A percentile compares a stretch with the other conserved stretches of the same genome.
phyloP scores from a whole-genome alignment of 202 grass and related monocot species.

The Panicum hallii region DNA sequence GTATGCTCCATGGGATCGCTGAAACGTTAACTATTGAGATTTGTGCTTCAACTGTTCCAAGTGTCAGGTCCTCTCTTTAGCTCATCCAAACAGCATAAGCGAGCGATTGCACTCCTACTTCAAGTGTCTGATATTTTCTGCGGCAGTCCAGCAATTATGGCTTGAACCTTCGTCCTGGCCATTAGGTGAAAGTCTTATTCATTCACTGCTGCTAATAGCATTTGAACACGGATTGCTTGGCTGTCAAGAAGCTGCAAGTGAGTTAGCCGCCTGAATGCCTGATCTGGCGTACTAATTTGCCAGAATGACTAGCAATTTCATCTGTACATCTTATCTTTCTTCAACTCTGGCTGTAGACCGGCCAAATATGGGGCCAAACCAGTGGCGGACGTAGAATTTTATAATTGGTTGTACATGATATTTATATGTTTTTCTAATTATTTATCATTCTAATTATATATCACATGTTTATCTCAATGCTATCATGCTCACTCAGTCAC shows the following conservation, averaged over 20 bases:
- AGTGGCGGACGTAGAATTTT: too few species aligned
- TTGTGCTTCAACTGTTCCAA: not conserved
- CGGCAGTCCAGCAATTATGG: not conserved
- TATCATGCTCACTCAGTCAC: too few species aligned
- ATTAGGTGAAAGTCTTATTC: not conserved
- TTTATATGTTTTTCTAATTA: too few species aligned
- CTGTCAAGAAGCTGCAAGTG: slow-evolving; percentile 52
- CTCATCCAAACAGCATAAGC: not conserved
- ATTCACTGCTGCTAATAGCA: slow-evolving; percentile 41
- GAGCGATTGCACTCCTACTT: too few species aligned
- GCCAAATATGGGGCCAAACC: not conserved
- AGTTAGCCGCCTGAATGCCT: slow-evolving; percentile 4
- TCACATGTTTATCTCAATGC: too few species aligned
- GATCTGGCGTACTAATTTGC: too few species aligned
- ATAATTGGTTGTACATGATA: too few species aligned
- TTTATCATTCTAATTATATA: too few species aligned
- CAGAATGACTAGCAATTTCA: not conserved
- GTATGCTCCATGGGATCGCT: not conserved
- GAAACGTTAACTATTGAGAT: not conserved
- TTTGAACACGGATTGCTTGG: slow-evolving; percentile 36
- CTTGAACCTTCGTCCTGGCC: slow-evolving; percentile 16
- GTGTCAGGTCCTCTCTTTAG: not conserved
- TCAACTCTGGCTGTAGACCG: not conserved
- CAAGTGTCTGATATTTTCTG: not conserved
- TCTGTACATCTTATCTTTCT: not conserved